Evolutionary conservation across 768 basidiomycete species (phyloP).

Genomic region (Lentinula boryana): DNA sequence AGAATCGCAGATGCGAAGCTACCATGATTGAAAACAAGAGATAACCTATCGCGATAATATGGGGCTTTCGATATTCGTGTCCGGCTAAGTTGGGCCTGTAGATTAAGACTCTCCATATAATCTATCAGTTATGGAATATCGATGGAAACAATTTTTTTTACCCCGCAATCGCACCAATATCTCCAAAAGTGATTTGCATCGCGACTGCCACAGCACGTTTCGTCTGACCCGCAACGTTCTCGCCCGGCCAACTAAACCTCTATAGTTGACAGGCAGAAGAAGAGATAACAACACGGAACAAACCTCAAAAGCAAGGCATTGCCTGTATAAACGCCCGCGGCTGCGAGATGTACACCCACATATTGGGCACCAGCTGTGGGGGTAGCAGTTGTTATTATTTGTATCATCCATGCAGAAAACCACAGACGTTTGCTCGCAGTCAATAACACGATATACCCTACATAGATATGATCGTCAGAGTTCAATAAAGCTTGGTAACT

Average conservation of each 20-base stretch:
- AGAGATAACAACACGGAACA: neutral
- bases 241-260: conserved; percentile 45
- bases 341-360: conserved; percentile 49
- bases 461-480: neutral
- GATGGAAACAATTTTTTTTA: neutral
- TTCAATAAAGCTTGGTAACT: neutral
- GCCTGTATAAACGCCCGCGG: conserved; percentile 52
- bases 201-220: conserved; percentile 59
- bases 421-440: conserved; percentile 37
- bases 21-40: conserved; percentile 40
- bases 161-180: conserved; percentile 44
- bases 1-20: conserved; percentile 36
- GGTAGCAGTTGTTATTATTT: neutral
- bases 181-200: conserved; percentile 60
- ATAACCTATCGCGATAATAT: conserved; percentile 57
- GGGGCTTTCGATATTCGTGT: conserved; percentile 46
- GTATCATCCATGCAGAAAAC: neutral
- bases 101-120: conserved; percentile 37
- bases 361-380: conserved; percentile 46
- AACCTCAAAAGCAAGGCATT: conserved; percentile 42
- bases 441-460: conserved; percentile 54
- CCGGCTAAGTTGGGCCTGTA: conserved; percentile 44
- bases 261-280: neutral
- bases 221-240: conserved; percentile 66
- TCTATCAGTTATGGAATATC: neutral